Evolutionary conservation across 1,284 basidiomycete genomes (phyloP).

Genomic region (Boletus sp.): DNA sequence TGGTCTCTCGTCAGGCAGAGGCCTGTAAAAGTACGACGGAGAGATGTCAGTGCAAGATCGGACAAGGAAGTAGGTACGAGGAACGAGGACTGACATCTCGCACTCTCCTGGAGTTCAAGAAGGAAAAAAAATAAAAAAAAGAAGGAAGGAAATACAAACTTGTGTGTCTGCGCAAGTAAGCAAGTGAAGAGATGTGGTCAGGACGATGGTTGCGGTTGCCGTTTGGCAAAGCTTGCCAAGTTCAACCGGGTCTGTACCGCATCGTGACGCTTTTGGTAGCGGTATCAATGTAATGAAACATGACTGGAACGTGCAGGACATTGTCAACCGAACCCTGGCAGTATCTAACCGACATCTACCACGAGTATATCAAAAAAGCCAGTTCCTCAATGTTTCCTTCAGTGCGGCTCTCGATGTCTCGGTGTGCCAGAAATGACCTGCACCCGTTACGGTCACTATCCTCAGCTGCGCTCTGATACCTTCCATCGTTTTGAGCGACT

Average conservation of each 20-base stretch:
- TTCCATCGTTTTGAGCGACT: conserved; percentile 34
- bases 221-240: conserved; percentile 12
- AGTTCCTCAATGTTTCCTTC: conserved; percentile 20
- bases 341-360: neutral
- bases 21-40: conserved; percentile 43
- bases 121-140: conserved; percentile 2
- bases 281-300: too few relatives aligned
- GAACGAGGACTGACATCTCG: conserved; percentile 27
- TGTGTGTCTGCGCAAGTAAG: conserved; percentile 9
- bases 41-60: conserved; percentile 17
- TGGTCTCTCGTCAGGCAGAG: conserved; percentile 77
- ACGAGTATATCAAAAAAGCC: conserved; percentile 14
- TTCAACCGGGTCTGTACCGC: neutral
- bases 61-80: neutral
- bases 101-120: conserved; percentile 21
- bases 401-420: conserved; percentile 18
- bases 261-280: conserved; percentile 21
- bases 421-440: conserved; percentile 47
- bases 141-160: conserved; percentile 16
- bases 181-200: conserved; percentile 19
- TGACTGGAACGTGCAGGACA: too few relatives aligned
- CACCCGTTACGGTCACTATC: conserved; percentile 36
- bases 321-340: conserved; percentile 12
- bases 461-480: conserved; percentile 20
- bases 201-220: conserved; percentile 28